Evolutionary conservation across 805 yeast species (phyloP).

Genomic region (Danielia reshetovae): DNA sequence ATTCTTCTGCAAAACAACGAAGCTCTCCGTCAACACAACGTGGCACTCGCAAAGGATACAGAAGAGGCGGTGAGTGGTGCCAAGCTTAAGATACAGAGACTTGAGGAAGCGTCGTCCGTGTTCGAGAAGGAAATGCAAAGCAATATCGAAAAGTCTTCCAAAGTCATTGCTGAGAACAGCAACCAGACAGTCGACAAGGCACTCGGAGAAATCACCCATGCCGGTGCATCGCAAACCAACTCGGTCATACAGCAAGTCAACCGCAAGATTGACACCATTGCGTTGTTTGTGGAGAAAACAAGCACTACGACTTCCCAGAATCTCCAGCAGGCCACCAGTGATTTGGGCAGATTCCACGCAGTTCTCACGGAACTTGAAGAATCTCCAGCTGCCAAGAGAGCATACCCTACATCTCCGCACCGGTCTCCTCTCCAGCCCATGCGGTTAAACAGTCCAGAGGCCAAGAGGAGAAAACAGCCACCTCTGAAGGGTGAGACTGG

Average conservation of each 20-base stretch:
- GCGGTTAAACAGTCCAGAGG: slow-evolving; percentile 1
- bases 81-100: not conserved
- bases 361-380: not conserved
- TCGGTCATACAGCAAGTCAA: not conserved
- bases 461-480: slow-evolving; percentile 9
- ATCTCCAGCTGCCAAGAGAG: not conserved
- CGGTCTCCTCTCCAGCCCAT: not conserved
- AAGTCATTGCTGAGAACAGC: not conserved
- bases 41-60: not conserved
- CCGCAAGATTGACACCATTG: not conserved
- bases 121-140: not conserved
- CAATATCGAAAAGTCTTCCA: not conserved
- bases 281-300: not conserved
- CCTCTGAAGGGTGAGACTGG: slow-evolving; percentile 7
- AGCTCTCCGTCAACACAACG: not conserved
- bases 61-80: not conserved
- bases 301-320: not conserved
- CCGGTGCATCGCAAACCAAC: not conserved
- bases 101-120: not conserved
- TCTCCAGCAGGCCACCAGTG: not conserved
- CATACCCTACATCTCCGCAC: not conserved
- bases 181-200: not conserved
- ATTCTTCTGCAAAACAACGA: not conserved
- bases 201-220: not conserved
- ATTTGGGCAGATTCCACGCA: not conserved